Base-by-base conservation (phyloP, 2,329 filamentous ascomycete genomes). In the Aschersonia sp. region DNA sequence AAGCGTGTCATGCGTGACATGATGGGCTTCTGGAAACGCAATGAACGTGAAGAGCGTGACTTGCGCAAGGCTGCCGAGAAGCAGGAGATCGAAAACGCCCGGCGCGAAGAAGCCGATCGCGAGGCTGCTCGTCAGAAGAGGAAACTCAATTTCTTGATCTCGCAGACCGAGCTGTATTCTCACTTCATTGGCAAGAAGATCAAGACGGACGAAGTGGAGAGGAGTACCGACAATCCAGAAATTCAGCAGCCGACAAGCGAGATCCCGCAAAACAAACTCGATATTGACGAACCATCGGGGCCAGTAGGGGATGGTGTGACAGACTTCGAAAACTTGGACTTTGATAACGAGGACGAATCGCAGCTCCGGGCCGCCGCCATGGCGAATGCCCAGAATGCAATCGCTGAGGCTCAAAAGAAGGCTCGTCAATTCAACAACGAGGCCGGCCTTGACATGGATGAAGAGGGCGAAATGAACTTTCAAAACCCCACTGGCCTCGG, bases 111-210 rank as follows among this genome's bases (percentile, higher is more conserved):
- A 71, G 92, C 92, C 4, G 92, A 97, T 58, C 89, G 94, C 54
- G 92, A 98, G 76, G 89, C 92, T 12, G 94, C 94, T 57, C 80
- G 92, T 54, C 92, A 98, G 70, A 95, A 94, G 78, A 82, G 92
- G 59, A 98, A 98, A 72, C 85, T 98, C 63, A 97, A 98, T 69
- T 98, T 98, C 75, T 77, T 98, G 53, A 98, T 98, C 65, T 96
- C 91, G 1, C 92, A 98, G 69, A 98, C 92, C 1, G 92, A 98
- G 64, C 76, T 98, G 46, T 98, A 98, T 72, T 97, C 91, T 42
- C 92, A 98, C 73, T 98, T 98, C 66, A 96, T 98, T 58, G 91
- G 92, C 64, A 94, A 95, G 71, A 98, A 98, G 73, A 94, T 97
- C 68, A 95, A 95, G 70, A 97, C 91, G 1, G 85, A 92, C 56